Evolutionary conservation across 1,139 yeast species (phyloP), one percentile per base, ranked within the genome.

Genomic region (Suhomyces panamericanus): DNA sequence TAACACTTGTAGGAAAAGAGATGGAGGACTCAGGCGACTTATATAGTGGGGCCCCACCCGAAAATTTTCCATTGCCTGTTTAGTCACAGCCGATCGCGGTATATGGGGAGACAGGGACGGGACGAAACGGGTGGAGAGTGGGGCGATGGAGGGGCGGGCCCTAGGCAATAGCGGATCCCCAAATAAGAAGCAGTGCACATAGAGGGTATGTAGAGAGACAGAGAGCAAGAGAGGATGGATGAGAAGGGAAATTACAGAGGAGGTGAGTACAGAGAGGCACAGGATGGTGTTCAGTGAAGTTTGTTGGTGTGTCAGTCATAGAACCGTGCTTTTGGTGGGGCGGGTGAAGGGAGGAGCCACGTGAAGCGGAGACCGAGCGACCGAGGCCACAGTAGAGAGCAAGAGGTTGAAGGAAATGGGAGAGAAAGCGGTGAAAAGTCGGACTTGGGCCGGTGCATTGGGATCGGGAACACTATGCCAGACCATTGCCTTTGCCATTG

Each of bases 21-120:
- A 26, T 31, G 14, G 15, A 22, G 32, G 32, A 35, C 38, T 11
- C n/a, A 8, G 32, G 15, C 10, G 22, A 9, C 16, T 42, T 42
- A 36, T 34, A 43, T 40, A 30, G 34, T 16, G 22, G 22, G 16
- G 38, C 48, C 48, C 48, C 48, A 35, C 48, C 42, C 35, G 48
- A 42, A 44, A 44, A 44, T 31, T 44, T 44, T 44, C 33, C 38
- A 36, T 16, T 31, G 32, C 39, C 35, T 31, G 32, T 34, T 44
- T 44, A 20, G 24, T 20, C 24, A 20, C 24, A 20, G 24, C 24
- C 24, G 24, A 20, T 20, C 24, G 24, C 24, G 24, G 24, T 20
- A 20, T 20, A 20, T 20, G 24, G 24, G 24, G 48, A 44, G 48
- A 41, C 44, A 44, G 29, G 38, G 37, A 30, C 37, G 31, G 38